phyloP scores from a whole-genome alignment of 1,284 basidiomycete species.

The Porodaedalea pini region DNA sequence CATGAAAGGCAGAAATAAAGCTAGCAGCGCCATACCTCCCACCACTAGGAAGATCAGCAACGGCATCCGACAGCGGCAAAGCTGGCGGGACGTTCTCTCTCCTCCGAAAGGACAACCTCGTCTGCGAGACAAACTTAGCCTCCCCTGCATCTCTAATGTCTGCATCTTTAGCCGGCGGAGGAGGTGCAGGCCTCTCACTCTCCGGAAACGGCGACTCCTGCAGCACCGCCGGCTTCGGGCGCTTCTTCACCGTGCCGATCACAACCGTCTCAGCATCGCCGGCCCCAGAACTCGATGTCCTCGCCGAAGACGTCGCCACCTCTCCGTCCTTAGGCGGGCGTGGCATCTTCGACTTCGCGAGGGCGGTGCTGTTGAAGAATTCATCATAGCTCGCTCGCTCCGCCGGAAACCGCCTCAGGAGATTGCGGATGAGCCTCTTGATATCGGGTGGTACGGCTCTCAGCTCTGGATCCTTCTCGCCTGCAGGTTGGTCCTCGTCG shows the following conservation, averaged over 20 bases:
- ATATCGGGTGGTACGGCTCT: conserved; percentile 77
- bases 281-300: conserved; percentile 11
- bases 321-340: conserved; percentile 35
- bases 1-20: not conserved
- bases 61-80: conserved; percentile 10
- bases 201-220: conserved; percentile 16
- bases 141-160: not conserved
- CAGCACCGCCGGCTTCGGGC: not conserved
- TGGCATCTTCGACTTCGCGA: conserved; percentile 78
- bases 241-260: conserved; percentile 12
- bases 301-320: conserved; percentile 26
- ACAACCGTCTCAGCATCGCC: conserved; percentile 11
- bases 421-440: conserved; percentile 80
- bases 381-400: conserved; percentile 90
- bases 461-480: conserved; percentile 39
- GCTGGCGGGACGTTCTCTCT: not conserved
- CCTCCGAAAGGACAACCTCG: conserved; percentile 15
- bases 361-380: conserved; percentile 83
- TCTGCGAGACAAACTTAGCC: not conserved
- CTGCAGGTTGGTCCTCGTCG: conserved; percentile 67
- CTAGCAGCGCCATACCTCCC: conserved; percentile 11
- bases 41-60: conserved; percentile 16
- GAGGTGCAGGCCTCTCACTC: conserved; percentile 13
- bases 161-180: conserved; percentile 3
- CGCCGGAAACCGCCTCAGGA: conserved; percentile 82